These are phyloP conservation scores for Ceratocystis cacaofunesta DNA, from an alignment of 2,329 filamentous ascomycete genomes.

Conservation along the genomic window DNA sequence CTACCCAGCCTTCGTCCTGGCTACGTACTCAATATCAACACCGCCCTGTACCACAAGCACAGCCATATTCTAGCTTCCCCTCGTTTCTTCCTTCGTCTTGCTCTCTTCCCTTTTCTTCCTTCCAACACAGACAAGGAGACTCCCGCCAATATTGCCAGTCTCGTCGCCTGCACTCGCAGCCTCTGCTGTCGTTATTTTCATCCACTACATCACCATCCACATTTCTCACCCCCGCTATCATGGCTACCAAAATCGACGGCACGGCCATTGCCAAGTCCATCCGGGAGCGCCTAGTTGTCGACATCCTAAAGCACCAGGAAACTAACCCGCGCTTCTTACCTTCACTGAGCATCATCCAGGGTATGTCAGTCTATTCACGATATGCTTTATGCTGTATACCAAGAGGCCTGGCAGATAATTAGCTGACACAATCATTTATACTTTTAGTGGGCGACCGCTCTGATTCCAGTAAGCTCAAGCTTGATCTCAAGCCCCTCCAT, in stretches of 20 bases:
- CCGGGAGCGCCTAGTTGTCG: slow-evolving; percentile 60
- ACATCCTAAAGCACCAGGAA: slow-evolving; percentile 71
- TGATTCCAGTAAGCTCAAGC: slow-evolving; percentile 59
- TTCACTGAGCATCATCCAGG: slow-evolving; percentile 86
- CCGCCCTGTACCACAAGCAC: neutral
- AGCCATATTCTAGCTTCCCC: neutral
- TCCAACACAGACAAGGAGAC: neutral
- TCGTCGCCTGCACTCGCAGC: neutral
- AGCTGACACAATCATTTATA: slow-evolving; percentile 15
- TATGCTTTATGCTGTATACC: slow-evolving; percentile 1
- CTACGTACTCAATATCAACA: neutral
- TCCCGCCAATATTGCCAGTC: neutral
- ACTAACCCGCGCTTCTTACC: slow-evolving; percentile 78
- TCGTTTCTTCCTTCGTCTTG: neutral
- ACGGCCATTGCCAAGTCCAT: slow-evolving; percentile 88
- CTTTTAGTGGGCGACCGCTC: slow-evolving; percentile 69
- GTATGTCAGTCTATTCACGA: slow-evolving; percentile 23
- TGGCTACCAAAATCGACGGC: slow-evolving; percentile 93
- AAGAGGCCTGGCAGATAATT: neutral
- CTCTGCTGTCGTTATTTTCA: neutral
- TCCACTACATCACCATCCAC: neutral
- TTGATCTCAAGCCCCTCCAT: slow-evolving; percentile 2
- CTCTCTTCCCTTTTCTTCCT: neutral
- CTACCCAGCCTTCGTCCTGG: neutral
- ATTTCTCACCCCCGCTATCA: slow-evolving; percentile 42